phyloP scores from a whole-genome alignment of 1,284 basidiomycete species.

The Stygiomarasmius scandens region DNA sequence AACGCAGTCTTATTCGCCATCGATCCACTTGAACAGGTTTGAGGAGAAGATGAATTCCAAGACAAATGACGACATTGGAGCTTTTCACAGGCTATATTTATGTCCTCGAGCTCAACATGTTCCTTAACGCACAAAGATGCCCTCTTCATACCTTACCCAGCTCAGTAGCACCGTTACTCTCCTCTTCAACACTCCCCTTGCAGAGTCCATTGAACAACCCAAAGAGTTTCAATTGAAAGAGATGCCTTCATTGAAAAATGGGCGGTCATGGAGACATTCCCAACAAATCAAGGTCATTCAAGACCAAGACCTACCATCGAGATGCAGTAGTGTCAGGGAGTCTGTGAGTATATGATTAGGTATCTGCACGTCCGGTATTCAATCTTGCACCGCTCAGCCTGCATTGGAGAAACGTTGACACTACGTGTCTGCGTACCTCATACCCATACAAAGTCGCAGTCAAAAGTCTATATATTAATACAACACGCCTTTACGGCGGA shows the following conservation, averaged over 20 bases:
- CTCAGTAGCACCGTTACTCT: not conserved
- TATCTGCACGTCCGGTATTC: too few relatives aligned
- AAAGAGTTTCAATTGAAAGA: not conserved
- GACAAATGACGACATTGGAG: not conserved
- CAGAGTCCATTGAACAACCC: not conserved
- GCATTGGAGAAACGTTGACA: too few relatives aligned
- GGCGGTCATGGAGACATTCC: not conserved
- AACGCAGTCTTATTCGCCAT: slow-evolving; percentile 13
- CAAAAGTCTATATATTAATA: too few relatives aligned
- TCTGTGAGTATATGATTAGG: too few relatives aligned
- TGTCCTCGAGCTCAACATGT: not conserved
- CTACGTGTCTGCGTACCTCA: too few relatives aligned
- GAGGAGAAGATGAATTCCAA: not conserved
- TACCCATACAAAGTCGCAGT: too few relatives aligned
- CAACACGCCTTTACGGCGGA: not conserved
- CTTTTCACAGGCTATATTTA: not conserved
- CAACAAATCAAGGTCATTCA: not conserved
- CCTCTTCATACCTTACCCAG: not conserved
- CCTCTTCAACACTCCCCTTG: slow-evolving; percentile 3
- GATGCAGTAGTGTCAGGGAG: not conserved
- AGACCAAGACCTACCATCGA: not conserved
- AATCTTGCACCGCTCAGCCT: too few relatives aligned
- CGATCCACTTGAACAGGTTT: not conserved
- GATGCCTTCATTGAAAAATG: not conserved
- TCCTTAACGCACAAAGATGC: not conserved